Conservation (phyloP, 306 rosid genomes). For the Vigna reflexopilosa region DNA sequence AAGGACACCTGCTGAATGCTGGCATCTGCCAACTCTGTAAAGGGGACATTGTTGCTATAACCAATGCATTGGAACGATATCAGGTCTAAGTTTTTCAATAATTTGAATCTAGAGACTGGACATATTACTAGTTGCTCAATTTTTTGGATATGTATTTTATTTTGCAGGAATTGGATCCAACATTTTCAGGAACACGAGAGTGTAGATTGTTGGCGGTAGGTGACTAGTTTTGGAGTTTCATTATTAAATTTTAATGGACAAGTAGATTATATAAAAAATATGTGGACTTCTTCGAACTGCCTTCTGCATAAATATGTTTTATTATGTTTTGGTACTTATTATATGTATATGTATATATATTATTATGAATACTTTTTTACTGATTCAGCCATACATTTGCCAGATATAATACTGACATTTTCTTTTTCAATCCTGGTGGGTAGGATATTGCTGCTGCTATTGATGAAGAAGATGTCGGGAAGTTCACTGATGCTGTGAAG, state of each 20-base stretch:
- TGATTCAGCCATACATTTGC: constrained; percentile 8
- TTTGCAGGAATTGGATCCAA: constrained; percentile 94
- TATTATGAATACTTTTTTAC: not conserved
- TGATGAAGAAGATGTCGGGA: constrained; percentile 86
- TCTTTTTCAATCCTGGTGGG: constrained; percentile 19
- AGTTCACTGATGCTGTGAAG: constrained; percentile 88
- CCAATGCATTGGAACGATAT: constrained; percentile 83
- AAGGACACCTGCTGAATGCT: constrained; percentile 98
- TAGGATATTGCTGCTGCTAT: constrained; percentile 86
- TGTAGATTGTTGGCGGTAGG: constrained; percentile 79
- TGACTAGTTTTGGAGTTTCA: constrained; percentile 20
- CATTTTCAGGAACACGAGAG: constrained; percentile 93
- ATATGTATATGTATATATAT: not conserved
- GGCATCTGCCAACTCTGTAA: constrained; percentile 96
- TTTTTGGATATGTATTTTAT: constrained; percentile 33
- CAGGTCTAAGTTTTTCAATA: constrained; percentile 60
- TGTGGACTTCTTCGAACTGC: constrained; percentile 1
- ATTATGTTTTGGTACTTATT: constrained; percentile 8
- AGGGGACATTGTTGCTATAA: constrained; percentile 82
- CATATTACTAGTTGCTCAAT: constrained; percentile 39
- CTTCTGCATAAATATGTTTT: not conserved
- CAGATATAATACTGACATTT: constrained; percentile 12
- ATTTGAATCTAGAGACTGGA: constrained; percentile 35
- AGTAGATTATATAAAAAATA: not conserved
- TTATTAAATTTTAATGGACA: constrained; percentile 3